Evolutionary conservation across 169 alveolate genomes (phyloP), one percentile per base, ranked within the genome.

Genomic region (Cryptosporidium baileyi): DNA sequence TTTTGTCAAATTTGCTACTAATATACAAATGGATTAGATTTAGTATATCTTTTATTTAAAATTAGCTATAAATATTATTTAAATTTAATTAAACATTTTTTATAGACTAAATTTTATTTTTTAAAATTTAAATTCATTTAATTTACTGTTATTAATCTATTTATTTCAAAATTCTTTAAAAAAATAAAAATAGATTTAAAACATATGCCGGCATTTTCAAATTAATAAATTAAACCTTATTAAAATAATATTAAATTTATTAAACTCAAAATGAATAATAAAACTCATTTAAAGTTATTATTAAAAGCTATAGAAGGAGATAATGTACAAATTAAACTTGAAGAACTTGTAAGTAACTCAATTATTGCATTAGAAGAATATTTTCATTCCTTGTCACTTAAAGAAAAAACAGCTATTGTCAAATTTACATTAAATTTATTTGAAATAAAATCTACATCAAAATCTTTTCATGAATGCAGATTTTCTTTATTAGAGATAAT

Each of bases 1-100:
- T 24, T 74, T 74, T 41, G 60, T 74, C n/a, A 74, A 74, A 60
- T 74, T 74, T 34, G 85, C 43, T 24, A 74, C 85, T 1, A 74
- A 74, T 41, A 74, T 74, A 32, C 85, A 74, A 32, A 52, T 74
- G 85, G 85, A 74, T n/a, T 74, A 74, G 45, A 9, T 6, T 8
- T 8, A 15, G n/a, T n/a, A 30, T 26, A n/a, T 65, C 45, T 2
- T 47, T 24, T 5, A 19, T 57, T 57, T 57, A 57, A 22, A 15
- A 5, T 30, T 57, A 19, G 34, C 15, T n/a, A 47, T n/a, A 47
- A 47, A 9, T 4, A 4, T n/a, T 6, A 6, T n/a, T 4, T 47
- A 47, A 47, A 4, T 47, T 47, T 0, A 19, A 47, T 47, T 47
- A n/a, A 0, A n/a, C n/a, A n/a, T n/a, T n/a, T n/a, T n/a, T n/a